Conservation (phyloP, 2,329 filamentous ascomycete genomes). For the Tolypocladium ovalisporum region DNA sequence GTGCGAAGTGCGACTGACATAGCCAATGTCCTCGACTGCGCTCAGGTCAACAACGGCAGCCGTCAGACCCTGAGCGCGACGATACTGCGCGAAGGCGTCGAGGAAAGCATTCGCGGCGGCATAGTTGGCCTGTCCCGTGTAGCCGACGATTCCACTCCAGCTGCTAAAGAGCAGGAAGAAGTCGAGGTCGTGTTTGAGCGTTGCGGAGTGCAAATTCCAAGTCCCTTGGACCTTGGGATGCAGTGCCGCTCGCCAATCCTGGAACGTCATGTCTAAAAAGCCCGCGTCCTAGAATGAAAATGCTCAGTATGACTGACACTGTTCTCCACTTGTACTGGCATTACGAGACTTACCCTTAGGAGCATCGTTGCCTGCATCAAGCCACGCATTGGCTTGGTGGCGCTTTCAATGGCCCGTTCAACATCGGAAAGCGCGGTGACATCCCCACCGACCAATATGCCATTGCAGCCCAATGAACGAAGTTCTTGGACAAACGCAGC, state of each 20-base stretch:
- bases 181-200: slow-evolving; percentile 15
- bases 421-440: no score
- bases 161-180: slow-evolving; percentile 24
- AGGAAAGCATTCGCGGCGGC: slow-evolving; percentile 28
- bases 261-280: slow-evolving; percentile 18
- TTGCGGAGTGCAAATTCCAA: slow-evolving; percentile 24
- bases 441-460: no score
- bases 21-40: slow-evolving; percentile 25
- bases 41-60: slow-evolving; percentile 26
- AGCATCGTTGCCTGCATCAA: no score
- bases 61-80: slow-evolving; percentile 20
- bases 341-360: no score
- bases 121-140: slow-evolving; percentile 24
- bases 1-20: no score
- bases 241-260: slow-evolving; percentile 15
- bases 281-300: slow-evolving; percentile 1
- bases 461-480: no score
- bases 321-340: no score
- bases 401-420: no score
- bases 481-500: no score
- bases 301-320: not conserved
- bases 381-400: no score
- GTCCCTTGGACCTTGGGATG: slow-evolving; percentile 22
- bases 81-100: slow-evolving; percentile 26
- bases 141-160: slow-evolving; percentile 13